phyloP scores from a whole-genome alignment of 2,329 filamentous ascomycete genomes.

The Penicillium sp. region DNA sequence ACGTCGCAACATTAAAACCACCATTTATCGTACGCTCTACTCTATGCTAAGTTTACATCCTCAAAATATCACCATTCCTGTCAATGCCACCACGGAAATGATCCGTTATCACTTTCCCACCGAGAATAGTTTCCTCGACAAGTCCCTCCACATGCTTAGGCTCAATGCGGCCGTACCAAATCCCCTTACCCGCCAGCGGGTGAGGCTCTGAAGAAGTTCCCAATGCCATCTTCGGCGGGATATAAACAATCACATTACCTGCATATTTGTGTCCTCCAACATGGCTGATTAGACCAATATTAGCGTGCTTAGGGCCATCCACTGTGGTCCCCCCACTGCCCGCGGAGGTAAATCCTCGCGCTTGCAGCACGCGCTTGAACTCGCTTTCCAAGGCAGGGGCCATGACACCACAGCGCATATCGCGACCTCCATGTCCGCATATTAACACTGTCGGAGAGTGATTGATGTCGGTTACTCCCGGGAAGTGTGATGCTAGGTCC shows the following conservation, averaged over 20 bases:
- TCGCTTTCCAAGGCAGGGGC: constrained; percentile 70
- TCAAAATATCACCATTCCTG: constrained; percentile 67
- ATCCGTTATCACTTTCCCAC: constrained; percentile 78
- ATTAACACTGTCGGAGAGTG: constrained; percentile 63
- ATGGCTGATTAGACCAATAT: constrained; percentile 64
- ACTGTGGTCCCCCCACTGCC: constrained; percentile 17
- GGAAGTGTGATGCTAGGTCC: constrained; percentile 49
- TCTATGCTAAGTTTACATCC: constrained; percentile 39
- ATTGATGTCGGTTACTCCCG: constrained; percentile 64
- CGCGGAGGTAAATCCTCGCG: constrained; percentile 30
- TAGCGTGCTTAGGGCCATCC: constrained; percentile 35
- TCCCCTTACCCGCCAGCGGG: constrained; percentile 48
- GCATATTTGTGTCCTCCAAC: constrained; percentile 94
- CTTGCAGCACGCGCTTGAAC: constrained; percentile 55
- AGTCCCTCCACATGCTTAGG: constrained; percentile 90
- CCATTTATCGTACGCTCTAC: background rate
- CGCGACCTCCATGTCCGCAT: constrained; percentile 81
- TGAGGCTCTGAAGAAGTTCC: constrained; percentile 22
- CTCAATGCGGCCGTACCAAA: constrained; percentile 81
- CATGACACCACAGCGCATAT: constrained; percentile 76
- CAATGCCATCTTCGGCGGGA: constrained; percentile 35
- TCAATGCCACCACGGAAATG: constrained; percentile 88
- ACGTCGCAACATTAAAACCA: background rate
- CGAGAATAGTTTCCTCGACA: constrained; percentile 78
- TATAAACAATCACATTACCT: constrained; percentile 89